Evolutionary conservation across 2,329 filamentous ascomycete genomes (phyloP).

Genomic region (Ceratocystis diversiconidia): DNA sequence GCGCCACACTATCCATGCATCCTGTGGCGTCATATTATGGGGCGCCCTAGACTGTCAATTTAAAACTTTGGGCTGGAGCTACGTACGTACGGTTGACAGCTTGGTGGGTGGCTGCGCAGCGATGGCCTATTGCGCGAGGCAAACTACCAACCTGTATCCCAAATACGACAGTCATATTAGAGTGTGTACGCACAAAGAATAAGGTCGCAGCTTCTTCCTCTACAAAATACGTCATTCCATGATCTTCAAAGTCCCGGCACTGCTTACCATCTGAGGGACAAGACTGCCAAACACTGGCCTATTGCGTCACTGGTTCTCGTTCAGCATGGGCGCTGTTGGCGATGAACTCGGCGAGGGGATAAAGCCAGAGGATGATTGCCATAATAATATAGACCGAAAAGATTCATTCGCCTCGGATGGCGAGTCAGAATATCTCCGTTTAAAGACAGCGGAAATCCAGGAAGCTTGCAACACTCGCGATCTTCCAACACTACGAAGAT

Average conservation of each 20-base stretch:
- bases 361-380: background rate
- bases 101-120: background rate
- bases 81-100: background rate
- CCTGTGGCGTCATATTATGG: no score
- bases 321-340: background rate
- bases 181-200: background rate
- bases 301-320: background rate
- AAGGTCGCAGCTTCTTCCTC: background rate
- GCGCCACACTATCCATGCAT: no score
- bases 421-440: constrained; percentile 16
- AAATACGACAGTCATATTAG: background rate
- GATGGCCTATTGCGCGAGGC: background rate
- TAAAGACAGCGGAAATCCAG: constrained; percentile 36
- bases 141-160: background rate
- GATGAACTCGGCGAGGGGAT: background rate
- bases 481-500: constrained; percentile 37
- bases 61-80: background rate
- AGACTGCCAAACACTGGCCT: background rate
- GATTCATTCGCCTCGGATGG: background rate
- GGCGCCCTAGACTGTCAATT: no score
- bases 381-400: background rate
- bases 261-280: background rate
- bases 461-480: constrained; percentile 47
- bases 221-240: background rate
- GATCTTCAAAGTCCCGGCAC: background rate